Conservation (phyloP, 2,329 filamentous ascomycete species). For the Trichoderma brevicompactum region DNA sequence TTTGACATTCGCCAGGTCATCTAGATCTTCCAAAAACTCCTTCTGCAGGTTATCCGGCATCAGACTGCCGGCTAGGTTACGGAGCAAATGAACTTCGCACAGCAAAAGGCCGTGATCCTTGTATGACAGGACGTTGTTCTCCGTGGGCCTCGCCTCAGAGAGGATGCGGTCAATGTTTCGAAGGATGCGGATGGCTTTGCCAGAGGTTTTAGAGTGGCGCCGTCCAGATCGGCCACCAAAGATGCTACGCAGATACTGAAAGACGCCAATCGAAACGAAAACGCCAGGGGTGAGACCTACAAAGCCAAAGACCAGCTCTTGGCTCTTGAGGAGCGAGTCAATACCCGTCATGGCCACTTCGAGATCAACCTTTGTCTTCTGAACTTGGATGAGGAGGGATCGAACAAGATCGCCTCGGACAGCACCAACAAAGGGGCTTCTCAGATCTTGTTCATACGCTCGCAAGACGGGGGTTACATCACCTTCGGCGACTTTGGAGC, state of each 20-base stretch:
- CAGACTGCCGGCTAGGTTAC: constrained; percentile 61
- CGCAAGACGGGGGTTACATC: constrained; percentile 90
- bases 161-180: constrained; percentile 87
- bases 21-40: constrained; percentile 87
- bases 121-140: constrained; percentile 79
- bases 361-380: constrained; percentile 98
- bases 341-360: constrained; percentile 96
- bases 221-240: constrained; percentile 74
- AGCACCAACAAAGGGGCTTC: constrained; percentile 79
- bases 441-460: constrained; percentile 88
- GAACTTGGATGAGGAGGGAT: constrained; percentile 91
- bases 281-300: constrained; percentile 91
- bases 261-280: constrained; percentile 77
- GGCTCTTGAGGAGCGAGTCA: constrained; percentile 90
- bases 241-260: constrained; percentile 71
- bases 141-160: constrained; percentile 67
- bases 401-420: constrained; percentile 85
- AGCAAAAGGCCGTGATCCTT: constrained; percentile 90
- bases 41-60: constrained; percentile 76
- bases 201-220: constrained; percentile 65
- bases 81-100: constrained; percentile 85
- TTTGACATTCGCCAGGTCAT: constrained; percentile 81
- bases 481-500: constrained; percentile 81
- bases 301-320: constrained; percentile 97
- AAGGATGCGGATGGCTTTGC: constrained; percentile 75